Conservation (phyloP, 768 basidiomycete species). For the Mycena epipterygia region DNA sequence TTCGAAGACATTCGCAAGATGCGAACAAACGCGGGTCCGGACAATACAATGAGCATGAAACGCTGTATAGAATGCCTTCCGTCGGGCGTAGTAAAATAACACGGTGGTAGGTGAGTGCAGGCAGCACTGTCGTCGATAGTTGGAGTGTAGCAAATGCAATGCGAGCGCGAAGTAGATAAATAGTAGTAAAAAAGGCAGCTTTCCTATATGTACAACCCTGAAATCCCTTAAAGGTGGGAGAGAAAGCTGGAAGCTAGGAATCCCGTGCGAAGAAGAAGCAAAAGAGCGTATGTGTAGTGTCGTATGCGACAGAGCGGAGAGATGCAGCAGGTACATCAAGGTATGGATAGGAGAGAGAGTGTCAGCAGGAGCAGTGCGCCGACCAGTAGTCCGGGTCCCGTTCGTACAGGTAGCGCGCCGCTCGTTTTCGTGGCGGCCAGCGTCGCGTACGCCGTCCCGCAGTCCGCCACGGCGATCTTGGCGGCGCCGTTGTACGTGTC, state of each 20-base stretch:
- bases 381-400: not conserved
- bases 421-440: constrained; percentile 6
- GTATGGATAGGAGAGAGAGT: not conserved
- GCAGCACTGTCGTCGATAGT: not conserved
- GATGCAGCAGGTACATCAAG: not conserved
- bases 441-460: constrained; percentile 66
- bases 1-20: not conserved
- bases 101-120: not conserved
- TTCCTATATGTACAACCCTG: constrained; percentile 3
- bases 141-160: constrained; percentile 4
- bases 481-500: constrained; percentile 66
- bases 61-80: not conserved
- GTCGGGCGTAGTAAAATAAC: not conserved
- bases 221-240: constrained; percentile 2
- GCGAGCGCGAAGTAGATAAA: constrained; percentile 27
- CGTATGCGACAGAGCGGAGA: not conserved
- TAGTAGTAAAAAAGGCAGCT: constrained; percentile 16
- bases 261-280: constrained; percentile 9
- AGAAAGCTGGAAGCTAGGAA: not conserved
- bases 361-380: not conserved
- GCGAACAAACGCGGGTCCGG: not conserved
- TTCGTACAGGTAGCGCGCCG: not conserved
- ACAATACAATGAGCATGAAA: not conserved
- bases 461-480: constrained; percentile 58
- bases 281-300: constrained; percentile 26